A percentile compares a stretch with the other conserved stretches of the same genome.
phyloP scores from a whole-genome alignment of 1,284 basidiomycete species.

The Coniophora puteana region DNA sequence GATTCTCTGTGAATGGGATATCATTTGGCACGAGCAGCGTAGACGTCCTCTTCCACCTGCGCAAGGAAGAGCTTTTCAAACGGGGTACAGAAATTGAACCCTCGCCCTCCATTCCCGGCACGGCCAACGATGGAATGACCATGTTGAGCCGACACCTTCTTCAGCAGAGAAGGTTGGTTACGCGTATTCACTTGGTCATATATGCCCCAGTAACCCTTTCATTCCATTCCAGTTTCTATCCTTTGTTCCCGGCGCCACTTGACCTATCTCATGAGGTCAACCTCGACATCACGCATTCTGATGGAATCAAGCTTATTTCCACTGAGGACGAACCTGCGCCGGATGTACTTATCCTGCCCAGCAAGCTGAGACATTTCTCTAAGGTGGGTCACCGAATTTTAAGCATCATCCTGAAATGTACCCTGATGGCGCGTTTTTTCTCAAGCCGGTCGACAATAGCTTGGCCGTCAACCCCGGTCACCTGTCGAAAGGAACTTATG shows the following conservation, averaged over 20 bases:
- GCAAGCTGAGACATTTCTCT: slow-evolving; percentile 80
- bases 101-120: slow-evolving; percentile 37
- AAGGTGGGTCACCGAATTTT: slow-evolving; percentile 50
- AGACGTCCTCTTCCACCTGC: slow-evolving; percentile 87
- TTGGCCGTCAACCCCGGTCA: slow-evolving; percentile 72
- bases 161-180: slow-evolving; percentile 75
- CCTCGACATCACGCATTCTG: slow-evolving; percentile 79
- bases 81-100: slow-evolving; percentile 63
- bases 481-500: slow-evolving; percentile 55
- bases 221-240: slow-evolving; percentile 74
- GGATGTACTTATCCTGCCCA: slow-evolving; percentile 83
- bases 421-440: not conserved
- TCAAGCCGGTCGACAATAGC: slow-evolving; percentile 63
- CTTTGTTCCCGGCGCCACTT: slow-evolving; percentile 84
- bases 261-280: slow-evolving; percentile 78
- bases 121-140: slow-evolving; percentile 70
- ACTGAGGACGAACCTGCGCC: slow-evolving; percentile 51
- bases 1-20: slow-evolving; percentile 83
- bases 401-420: not conserved
- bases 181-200: not conserved
- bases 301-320: slow-evolving; percentile 44
- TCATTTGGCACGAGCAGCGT: slow-evolving; percentile 77
- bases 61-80: slow-evolving; percentile 80
- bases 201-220: slow-evolving; percentile 3
- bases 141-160: slow-evolving; percentile 79